These are phyloP conservation scores for Metschnikowia matae DNA, from an alignment of 805 yeast genomes.

Conservation along the genomic window DNA sequence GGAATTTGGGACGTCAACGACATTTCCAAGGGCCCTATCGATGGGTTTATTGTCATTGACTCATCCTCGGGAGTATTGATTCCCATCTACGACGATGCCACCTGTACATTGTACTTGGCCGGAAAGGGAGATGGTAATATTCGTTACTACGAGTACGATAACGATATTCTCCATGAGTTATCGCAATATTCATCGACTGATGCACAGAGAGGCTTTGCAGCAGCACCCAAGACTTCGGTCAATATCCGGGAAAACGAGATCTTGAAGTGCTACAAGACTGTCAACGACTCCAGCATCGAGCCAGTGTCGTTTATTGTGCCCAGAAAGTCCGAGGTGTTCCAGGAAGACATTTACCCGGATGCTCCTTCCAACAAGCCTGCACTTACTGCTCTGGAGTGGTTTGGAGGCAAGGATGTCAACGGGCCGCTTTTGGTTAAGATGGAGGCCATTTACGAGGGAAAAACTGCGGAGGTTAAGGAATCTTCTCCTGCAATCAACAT, in stretches of 20 bases:
- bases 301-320: constrained; percentile 93
- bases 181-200: constrained; percentile 88
- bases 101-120: constrained; percentile 77
- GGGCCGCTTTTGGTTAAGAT: constrained; percentile 79
- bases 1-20: constrained; percentile 88
- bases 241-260: constrained; percentile 82
- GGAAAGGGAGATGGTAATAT: constrained; percentile 99
- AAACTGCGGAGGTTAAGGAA: constrained; percentile 46
- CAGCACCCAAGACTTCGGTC: constrained; percentile 79
- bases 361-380: constrained; percentile 82
- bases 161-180: constrained; percentile 75
- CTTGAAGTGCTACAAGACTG: constrained; percentile 78
- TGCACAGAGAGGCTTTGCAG: constrained; percentile 95
- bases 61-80: constrained; percentile 89
- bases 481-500: constrained; percentile 34
- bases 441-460: constrained; percentile 77
- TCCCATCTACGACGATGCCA: constrained; percentile 84
- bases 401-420: constrained; percentile 68
- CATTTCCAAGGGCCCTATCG: constrained; percentile 77
- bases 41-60: constrained; percentile 83
- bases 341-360: constrained; percentile 88
- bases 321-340: constrained; percentile 88
- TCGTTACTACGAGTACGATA: constrained; percentile 85
- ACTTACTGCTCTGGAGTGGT: constrained; percentile 73
- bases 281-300: constrained; percentile 77